Evolutionary conservation across 129 eudicot species (phyloP).

Genomic region (Arctium minus): DNA sequence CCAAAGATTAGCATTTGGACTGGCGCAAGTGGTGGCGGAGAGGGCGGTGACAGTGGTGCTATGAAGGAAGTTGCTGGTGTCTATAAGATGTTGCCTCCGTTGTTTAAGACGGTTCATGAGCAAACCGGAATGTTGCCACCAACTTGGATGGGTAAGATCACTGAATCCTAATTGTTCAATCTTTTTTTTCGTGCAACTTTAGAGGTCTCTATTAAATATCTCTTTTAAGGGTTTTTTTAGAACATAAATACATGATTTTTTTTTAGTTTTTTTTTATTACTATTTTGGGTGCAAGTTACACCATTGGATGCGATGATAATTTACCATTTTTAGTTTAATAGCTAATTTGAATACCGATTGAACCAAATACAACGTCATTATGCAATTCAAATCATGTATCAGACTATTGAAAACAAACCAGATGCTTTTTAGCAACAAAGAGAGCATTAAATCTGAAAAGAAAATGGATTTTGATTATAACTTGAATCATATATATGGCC

Average conservation of each 20-base stretch:
- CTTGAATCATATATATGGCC: not conserved
- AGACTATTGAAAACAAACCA: not conserved
- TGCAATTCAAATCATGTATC: not conserved
- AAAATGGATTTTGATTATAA: not conserved
- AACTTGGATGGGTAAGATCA: conserved; percentile 27
- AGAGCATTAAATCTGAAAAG: not conserved
- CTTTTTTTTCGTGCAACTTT: too few relatives aligned
- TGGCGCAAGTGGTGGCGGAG: conserved; percentile 22
- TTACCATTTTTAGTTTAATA: not conserved
- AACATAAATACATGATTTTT: not conserved
- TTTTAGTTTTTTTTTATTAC: not conserved
- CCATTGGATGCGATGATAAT: not conserved
- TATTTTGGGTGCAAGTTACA: not conserved
- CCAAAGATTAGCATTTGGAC: conserved; percentile 45
- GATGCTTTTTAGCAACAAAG: not conserved
- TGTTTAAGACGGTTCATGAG: conserved; percentile 32
- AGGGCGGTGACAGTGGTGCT: conserved; percentile 15
- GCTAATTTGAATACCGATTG: not conserved
- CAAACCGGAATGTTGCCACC: conserved; percentile 42
- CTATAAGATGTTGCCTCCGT: conserved; percentile 32
- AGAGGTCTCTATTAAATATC: not conserved
- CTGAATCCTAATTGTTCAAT: not conserved
- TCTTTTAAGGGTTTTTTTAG: not conserved
- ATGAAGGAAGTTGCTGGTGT: conserved; percentile 31
- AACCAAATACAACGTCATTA: not conserved